Evolutionary conservation across 805 yeast genomes (phyloP).

Genomic region (Teunomyces atbi): DNA sequence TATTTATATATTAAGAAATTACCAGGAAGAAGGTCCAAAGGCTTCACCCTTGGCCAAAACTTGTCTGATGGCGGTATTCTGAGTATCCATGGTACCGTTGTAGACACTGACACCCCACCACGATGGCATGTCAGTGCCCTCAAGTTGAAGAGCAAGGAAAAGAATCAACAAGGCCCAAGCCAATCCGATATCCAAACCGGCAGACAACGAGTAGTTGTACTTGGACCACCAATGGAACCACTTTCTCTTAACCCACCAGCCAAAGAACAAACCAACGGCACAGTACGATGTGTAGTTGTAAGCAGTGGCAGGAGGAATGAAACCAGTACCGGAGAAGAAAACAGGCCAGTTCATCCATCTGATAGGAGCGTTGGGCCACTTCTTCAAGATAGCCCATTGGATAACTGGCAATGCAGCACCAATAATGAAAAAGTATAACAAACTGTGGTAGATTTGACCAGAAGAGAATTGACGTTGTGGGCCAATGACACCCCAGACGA

Average conservation of each 20-base stretch:
- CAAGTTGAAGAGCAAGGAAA: slow-evolving; percentile 20
- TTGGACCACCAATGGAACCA: slow-evolving; percentile 46
- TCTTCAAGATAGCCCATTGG: slow-evolving; percentile 38
- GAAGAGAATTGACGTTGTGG: slow-evolving; percentile 19
- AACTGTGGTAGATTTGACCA: slow-evolving; percentile 24
- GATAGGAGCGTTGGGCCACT: slow-evolving; percentile 38
- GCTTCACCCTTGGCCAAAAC: slow-evolving; percentile 38
- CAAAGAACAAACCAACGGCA: slow-evolving; percentile 30
- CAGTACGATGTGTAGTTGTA: slow-evolving; percentile 62
- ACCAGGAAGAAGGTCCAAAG: slow-evolving; percentile 51
- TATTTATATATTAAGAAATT: slow-evolving; percentile 16
- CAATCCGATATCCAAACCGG: slow-evolving; percentile 45
- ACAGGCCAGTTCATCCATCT: slow-evolving; percentile 33
- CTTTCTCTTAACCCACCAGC: slow-evolving; percentile 38
- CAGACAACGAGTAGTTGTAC: slow-evolving; percentile 45
- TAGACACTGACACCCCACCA: slow-evolving; percentile 72
- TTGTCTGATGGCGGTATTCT: slow-evolving; percentile 30
- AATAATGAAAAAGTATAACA: slow-evolving; percentile 38
- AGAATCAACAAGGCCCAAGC: slow-evolving; percentile 28
- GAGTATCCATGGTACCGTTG: slow-evolving; percentile 38
- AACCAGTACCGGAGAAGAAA: slow-evolving; percentile 49
- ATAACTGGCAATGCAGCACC: slow-evolving; percentile 38
- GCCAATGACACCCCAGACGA: slow-evolving; percentile 46
- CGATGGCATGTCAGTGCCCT: slow-evolving; percentile 21
- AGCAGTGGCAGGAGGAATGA: slow-evolving; percentile 74